Evolutionary conservation across 768 basidiomycete species (phyloP).

Genomic region (Boletus huronensis): DNA sequence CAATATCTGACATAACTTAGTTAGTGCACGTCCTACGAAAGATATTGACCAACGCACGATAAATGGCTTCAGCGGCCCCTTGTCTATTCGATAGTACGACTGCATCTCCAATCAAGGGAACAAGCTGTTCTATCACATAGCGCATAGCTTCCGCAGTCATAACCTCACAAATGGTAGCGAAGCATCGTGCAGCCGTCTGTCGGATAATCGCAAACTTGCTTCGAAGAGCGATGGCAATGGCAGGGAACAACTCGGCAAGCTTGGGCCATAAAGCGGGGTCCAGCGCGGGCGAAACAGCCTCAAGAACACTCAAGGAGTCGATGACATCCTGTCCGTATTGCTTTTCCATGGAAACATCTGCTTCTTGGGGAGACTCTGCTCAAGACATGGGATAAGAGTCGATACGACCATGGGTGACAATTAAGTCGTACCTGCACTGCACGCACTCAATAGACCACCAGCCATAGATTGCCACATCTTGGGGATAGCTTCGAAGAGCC

Average conservation of each 20-base stretch:
- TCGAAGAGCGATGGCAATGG: conserved; percentile 71
- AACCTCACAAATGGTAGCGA: conserved; percentile 84
- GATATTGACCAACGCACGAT: conserved; percentile 60
- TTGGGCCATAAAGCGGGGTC: conserved; percentile 66
- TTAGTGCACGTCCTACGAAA: conserved; percentile 5
- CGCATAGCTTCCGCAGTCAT: conserved; percentile 86
- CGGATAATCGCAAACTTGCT: conserved; percentile 89
- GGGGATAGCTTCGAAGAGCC: conserved; percentile 76
- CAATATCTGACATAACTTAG: conserved; percentile 60
- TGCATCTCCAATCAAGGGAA: conserved; percentile 82
- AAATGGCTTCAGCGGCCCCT: conserved; percentile 86
- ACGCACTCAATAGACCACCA: conserved; percentile 68
- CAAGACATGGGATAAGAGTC: conserved; percentile 1
- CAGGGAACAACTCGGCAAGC: conserved; percentile 70
- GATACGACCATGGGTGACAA: not conserved
- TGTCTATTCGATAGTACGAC: conserved; percentile 72
- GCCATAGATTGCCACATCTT: conserved; percentile 95
- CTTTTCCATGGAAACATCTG: conserved; percentile 64
- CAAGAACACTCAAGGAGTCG: conserved; percentile 87
- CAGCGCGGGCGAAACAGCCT: conserved; percentile 74
- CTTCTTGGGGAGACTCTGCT: conserved; percentile 52
- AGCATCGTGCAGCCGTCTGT: conserved; percentile 80
- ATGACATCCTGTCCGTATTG: conserved; percentile 86
- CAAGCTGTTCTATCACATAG: conserved; percentile 78
- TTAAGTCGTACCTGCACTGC: conserved; percentile 53